These are phyloP conservation scores for Xylaria hypoxylon DNA, from an alignment of 2,329 filamentous ascomycete species.

Conservation along the genomic window DNA sequence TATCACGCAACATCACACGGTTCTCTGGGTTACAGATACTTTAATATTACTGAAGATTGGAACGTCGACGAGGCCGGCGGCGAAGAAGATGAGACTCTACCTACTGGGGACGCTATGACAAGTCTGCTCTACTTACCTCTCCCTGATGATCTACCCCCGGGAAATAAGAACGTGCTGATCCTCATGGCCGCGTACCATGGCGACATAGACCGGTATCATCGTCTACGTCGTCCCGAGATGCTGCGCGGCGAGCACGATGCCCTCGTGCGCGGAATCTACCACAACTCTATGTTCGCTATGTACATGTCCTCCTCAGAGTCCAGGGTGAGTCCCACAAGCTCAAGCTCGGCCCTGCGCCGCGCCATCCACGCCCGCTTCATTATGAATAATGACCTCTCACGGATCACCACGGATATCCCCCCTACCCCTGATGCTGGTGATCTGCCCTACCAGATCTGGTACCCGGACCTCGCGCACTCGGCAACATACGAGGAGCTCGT, in stretches of 20 bases:
- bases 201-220: constrained; percentile 1
- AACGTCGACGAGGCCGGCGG: not conserved
- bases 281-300: constrained; percentile 2
- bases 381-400: constrained; percentile 7
- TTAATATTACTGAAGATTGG: not conserved
- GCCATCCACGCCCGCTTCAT: constrained; percentile 1
- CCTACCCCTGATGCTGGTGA: not conserved
- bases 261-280: not conserved
- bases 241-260: not conserved
- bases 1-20: not conserved
- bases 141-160: not conserved
- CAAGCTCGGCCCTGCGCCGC: not conserved
- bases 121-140: not conserved
- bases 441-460: not conserved
- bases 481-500: not conserved
- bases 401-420: not conserved
- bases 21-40: not conserved
- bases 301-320: not conserved
- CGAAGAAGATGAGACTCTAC: not conserved
- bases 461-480: not conserved
- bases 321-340: no score
- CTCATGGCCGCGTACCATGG: constrained; percentile 5
- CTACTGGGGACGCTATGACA: not conserved
- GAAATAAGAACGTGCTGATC: not conserved
- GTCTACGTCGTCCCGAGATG: constrained; percentile 1